These are phyloP conservation scores for Apiotrichum sp. DNA, from an alignment of 1,284 basidiomycete genomes.

Conservation along the genomic window DNA sequence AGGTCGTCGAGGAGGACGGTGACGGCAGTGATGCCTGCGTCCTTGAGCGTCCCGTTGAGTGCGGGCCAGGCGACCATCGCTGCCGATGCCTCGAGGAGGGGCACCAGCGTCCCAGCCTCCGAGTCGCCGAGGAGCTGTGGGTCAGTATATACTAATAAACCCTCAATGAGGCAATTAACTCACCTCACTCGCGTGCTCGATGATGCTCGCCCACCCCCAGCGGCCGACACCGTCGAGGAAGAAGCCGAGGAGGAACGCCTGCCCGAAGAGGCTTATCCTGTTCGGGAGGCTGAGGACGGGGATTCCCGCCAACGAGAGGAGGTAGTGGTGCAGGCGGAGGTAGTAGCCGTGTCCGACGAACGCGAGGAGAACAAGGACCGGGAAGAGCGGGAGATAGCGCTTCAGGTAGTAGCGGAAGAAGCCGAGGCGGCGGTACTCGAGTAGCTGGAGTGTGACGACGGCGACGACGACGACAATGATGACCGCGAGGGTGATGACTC, in stretches of 20 bases:
- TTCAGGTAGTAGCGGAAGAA: slow-evolving; percentile 35
- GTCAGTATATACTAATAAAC: background rate
- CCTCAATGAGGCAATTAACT: background rate
- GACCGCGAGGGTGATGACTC: slow-evolving; percentile 26
- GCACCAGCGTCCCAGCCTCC: slow-evolving; percentile 14
- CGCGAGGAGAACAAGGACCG: slow-evolving; percentile 33
- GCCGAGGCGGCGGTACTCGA: slow-evolving; percentile 29
- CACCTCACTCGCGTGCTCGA: slow-evolving; percentile 18
- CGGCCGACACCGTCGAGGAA: slow-evolving; percentile 42
- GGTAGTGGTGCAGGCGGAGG: slow-evolving; percentile 40
- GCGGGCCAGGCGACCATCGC: slow-evolving; percentile 14
- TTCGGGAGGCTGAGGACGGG: slow-evolving; percentile 39
- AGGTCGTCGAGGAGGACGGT: slow-evolving; percentile 30
- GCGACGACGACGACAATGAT: slow-evolving; percentile 24
- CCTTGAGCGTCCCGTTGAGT: slow-evolving; percentile 12
- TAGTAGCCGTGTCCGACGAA: slow-evolving; percentile 29
- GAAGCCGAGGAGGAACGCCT: slow-evolving; percentile 37
- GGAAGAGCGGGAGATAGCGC: slow-evolving; percentile 37
- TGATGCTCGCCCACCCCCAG: slow-evolving; percentile 42
- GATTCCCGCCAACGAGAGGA: slow-evolving; percentile 30
- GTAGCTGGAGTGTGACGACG: slow-evolving; percentile 32
- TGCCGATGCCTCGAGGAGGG: slow-evolving; percentile 8
- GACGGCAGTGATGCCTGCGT: slow-evolving; percentile 18
- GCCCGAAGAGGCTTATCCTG: slow-evolving; percentile 30
- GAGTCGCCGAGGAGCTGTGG: slow-evolving; percentile 27